Conservation (phyloP, 371 early-diverging fungal species). For the Mortierella sp. region DNA sequence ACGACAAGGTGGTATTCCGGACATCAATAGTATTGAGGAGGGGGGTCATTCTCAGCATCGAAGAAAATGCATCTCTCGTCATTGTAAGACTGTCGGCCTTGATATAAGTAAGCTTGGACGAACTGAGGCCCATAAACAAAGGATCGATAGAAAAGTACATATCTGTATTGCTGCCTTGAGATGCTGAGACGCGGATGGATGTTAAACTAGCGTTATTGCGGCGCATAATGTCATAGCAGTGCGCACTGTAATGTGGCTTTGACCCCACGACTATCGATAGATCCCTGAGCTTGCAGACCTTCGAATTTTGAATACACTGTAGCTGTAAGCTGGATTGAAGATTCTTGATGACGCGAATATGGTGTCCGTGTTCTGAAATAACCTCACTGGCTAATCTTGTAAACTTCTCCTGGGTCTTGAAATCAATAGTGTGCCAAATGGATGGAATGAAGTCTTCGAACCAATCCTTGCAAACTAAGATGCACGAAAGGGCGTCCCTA, state of each 20-base stretch:
- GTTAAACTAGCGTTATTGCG: neutral
- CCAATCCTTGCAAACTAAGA: conserved; percentile 22
- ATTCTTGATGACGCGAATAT: conserved; percentile 12
- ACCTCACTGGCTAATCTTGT: neutral
- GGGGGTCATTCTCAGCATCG: neutral
- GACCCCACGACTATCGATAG: neutral
- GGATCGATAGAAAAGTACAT: neutral
- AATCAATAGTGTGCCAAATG: conserved; percentile 27
- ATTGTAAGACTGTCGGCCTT: neutral
- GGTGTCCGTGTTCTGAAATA: conserved; percentile 21
- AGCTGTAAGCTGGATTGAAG: neutral
- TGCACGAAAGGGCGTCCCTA: conserved; percentile 23
- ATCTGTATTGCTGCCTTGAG: too few species aligned
- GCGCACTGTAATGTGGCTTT: neutral
- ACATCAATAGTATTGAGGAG: neutral
- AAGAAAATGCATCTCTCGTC: neutral
- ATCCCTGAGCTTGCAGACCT: neutral
- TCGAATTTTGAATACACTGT: neutral
- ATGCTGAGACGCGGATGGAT: too few species aligned
- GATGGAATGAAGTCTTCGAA: conserved; percentile 6
- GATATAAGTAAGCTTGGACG: neutral
- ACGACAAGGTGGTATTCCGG: neutral
- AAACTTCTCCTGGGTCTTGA: conserved; percentile 4
- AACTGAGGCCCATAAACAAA: neutral
- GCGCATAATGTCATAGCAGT: neutral